phyloP scores from a whole-genome alignment of 257 asterid genomes.

The Osmanthus fragrans region DNA sequence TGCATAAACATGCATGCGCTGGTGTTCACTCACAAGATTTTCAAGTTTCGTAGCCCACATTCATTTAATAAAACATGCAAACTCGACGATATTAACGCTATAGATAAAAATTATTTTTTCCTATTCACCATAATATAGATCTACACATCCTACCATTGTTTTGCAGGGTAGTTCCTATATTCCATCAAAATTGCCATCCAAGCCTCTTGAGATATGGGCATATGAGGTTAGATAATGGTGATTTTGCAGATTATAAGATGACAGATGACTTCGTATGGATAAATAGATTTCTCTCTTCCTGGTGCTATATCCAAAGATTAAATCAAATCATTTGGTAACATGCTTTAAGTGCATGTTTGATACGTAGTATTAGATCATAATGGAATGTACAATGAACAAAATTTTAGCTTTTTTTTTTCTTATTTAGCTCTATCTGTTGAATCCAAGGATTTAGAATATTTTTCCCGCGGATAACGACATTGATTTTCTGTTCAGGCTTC shows the following conservation, averaged over 20 bases:
- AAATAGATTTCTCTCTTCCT: neutral
- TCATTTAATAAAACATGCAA: neutral
- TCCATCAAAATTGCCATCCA: conserved; percentile 77
- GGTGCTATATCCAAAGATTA: neutral
- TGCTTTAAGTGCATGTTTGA: neutral
- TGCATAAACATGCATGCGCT: neutral
- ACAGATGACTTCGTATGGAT: conserved; percentile 11
- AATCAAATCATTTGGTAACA: neutral
- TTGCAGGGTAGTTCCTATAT: conserved; percentile 68
- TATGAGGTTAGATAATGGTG: conserved; percentile 65
- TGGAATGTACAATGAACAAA: neutral
- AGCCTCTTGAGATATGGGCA: conserved; percentile 94
- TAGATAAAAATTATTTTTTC: neutral
- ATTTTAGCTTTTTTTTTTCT: neutral
- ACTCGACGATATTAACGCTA: neutral
- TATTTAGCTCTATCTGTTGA: neutral
- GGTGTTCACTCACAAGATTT: neutral
- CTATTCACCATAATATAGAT: neutral
- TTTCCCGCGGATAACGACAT: neutral
- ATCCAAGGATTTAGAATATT: neutral
- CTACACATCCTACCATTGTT: neutral
- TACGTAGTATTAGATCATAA: neutral
- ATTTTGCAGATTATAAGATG: conserved; percentile 9
- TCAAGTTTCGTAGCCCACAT: neutral
- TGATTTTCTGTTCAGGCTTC: conserved; percentile 57